A percentile compares a stretch with the other conserved stretches of the same genome.
phyloP scores from a whole-genome alignment of 768 basidiomycete genomes.

The Lyophyllum atratum region DNA sequence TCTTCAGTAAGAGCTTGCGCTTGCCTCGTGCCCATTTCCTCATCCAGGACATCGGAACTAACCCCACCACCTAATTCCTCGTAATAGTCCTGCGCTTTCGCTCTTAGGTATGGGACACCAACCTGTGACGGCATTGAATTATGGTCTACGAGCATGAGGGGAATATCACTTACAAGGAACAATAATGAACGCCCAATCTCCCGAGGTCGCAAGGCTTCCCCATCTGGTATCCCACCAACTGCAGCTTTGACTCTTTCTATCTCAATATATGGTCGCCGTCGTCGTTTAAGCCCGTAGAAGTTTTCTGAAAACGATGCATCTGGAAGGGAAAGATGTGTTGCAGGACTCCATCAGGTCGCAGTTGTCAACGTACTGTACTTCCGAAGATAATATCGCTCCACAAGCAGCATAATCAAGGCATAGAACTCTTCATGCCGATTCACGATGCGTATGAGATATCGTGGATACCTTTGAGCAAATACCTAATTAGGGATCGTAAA shows the following conservation, averaged over 20 bases:
- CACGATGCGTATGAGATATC: conserved; percentile 87
- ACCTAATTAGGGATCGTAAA: conserved; percentile 51
- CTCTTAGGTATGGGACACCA: conserved; percentile 85
- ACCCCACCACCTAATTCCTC: conserved; percentile 87
- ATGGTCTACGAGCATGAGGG: neutral
- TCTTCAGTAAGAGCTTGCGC: conserved; percentile 51
- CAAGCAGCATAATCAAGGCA: conserved; percentile 81
- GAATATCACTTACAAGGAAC: conserved; percentile 65
- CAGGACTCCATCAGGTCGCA: neutral
- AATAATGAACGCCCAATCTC: conserved; percentile 80
- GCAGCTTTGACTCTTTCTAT: conserved; percentile 68
- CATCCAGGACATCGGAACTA: conserved; percentile 64
- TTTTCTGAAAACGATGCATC: conserved; percentile 95
- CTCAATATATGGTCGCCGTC: conserved; percentile 70
- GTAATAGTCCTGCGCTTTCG: conserved; percentile 88
- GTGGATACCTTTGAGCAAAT: conserved; percentile 91
- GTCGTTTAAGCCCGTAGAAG: conserved; percentile 90
- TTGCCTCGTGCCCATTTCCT: conserved; percentile 46
- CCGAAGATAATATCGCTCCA: conserved; percentile 89
- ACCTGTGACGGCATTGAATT: conserved; percentile 47
- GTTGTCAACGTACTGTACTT: conserved; percentile 67
- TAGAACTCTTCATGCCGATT: conserved; percentile 98
- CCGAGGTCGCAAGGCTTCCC: conserved; percentile 62
- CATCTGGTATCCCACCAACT: conserved; percentile 61
- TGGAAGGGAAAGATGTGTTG: conserved; percentile 26